Evolutionary conservation across 2,329 filamentous ascomycete species (phyloP).

Genomic region (Pseudopithomyces chartarum): DNA sequence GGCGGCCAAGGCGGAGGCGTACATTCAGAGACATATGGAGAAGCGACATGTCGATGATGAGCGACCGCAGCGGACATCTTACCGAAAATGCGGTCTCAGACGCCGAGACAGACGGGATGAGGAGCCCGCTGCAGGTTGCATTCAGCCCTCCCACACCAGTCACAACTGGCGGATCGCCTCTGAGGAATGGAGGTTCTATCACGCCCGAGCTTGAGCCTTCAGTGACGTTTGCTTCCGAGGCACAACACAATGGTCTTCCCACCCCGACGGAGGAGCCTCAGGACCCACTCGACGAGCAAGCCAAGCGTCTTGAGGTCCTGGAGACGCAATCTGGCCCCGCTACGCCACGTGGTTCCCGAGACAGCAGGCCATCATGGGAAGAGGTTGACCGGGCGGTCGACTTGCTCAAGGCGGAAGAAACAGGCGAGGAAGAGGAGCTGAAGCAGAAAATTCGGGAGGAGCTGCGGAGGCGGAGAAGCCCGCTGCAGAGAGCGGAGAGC

Average conservation of each 20-base stretch:
- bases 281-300: conserved; percentile 27
- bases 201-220: conserved; percentile 18
- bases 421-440: conserved; percentile 16
- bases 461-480: conserved; percentile 32
- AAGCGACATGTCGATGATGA: conserved; percentile 39
- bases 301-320: conserved; percentile 34
- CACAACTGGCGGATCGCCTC: conserved; percentile 18
- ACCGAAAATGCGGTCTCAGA: conserved; percentile 33
- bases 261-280: conserved; percentile 19
- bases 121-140: conserved; percentile 37
- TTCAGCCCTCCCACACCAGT: conserved; percentile 43
- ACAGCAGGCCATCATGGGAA: conserved; percentile 44
- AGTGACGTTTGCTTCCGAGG: conserved; percentile 8
- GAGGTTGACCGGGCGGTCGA: conserved; percentile 43
- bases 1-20: conserved; percentile 31
- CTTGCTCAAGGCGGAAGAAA: conserved; percentile 35
- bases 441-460: conserved; percentile 13
- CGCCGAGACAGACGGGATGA: conserved; percentile 36
- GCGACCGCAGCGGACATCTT: conserved; percentile 36
- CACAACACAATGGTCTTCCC: conserved; percentile 10
- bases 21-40: conserved; percentile 42
- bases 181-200: conserved; percentile 10
- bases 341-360: conserved; percentile 49
- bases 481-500: conserved; percentile 38
- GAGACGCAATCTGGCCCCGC: conserved; percentile 51